phyloP scores from a whole-genome alignment of 75 land plant species.

The Sequoiadendron giganteum region DNA sequence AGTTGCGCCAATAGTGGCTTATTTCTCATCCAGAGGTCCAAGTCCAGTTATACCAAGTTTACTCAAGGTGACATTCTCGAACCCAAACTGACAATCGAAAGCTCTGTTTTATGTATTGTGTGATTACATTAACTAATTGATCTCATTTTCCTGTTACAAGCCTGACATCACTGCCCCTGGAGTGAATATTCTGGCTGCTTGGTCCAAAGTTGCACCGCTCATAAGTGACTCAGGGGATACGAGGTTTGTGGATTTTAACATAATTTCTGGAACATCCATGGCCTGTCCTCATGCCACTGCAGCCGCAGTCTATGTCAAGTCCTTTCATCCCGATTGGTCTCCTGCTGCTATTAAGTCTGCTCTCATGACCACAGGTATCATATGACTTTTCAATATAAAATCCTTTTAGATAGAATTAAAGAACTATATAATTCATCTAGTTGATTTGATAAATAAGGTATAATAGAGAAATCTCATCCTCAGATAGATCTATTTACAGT shows the following conservation, averaged over 20 bases:
- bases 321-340: conserved; percentile 16
- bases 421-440: neutral
- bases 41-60: conserved; percentile 17
- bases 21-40: conserved; percentile 50
- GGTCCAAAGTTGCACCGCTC: neutral
- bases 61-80: conserved; percentile 23
- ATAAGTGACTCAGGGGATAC: neutral
- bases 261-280: conserved; percentile 23
- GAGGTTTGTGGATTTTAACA: neutral
- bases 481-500: no score
- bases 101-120: neutral
- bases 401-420: neutral
- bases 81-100: neutral
- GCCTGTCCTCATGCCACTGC: conserved; percentile 8
- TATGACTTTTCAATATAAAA: neutral
- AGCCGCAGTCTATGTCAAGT: conserved; percentile 10
- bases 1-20: conserved; percentile 21
- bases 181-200: conserved; percentile 13
- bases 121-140: neutral
- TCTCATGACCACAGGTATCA: conserved; percentile 17
- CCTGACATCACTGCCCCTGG: conserved; percentile 15
- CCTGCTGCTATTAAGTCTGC: conserved; percentile 27
- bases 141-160: neutral
- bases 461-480: no score
- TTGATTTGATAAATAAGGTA: no score